A percentile compares a stretch with the other conserved stretches of the same genome.
Conservation (phyloP, 2,329 filamentous ascomycete genomes). For the Xylaria sp. region DNA sequence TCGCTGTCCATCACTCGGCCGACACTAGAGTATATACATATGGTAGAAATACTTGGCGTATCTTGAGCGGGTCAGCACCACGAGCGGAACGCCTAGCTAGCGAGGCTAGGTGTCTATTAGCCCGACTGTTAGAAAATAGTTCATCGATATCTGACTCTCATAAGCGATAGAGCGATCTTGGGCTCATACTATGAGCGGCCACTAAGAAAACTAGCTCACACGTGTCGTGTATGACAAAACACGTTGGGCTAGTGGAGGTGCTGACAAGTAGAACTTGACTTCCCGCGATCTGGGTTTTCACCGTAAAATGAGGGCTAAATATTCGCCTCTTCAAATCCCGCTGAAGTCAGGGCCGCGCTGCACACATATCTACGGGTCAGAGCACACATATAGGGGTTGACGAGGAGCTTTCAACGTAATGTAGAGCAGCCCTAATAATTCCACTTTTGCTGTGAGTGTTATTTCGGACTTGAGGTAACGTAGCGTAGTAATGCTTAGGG, state of each 20-base stretch:
- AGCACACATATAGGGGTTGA: too few relatives aligned
- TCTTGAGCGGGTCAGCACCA: not conserved
- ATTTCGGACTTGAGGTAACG: not conserved
- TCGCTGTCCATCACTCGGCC: not conserved
- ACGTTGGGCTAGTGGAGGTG: not conserved
- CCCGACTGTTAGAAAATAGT: not conserved
- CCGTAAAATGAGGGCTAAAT: not conserved
- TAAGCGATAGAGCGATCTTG: not conserved
- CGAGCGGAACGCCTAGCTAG: not conserved
- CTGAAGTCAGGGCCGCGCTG: not conserved
- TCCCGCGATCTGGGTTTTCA: not conserved
- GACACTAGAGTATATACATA: not conserved
- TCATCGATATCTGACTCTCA: not conserved
- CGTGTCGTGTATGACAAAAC: conserved; percentile 10
- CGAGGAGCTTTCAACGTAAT: too few relatives aligned
- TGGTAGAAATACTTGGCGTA: not conserved
- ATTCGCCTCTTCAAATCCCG: not conserved
- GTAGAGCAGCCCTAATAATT: not conserved
- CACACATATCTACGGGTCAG: not conserved
- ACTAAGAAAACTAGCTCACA: conserved; percentile 14
- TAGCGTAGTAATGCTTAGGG: conserved; percentile 26
- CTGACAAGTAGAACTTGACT: too few relatives aligned
- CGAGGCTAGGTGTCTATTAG: too few relatives aligned
- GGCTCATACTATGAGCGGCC: conserved; percentile 2
- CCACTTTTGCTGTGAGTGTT: not conserved